Percentiles rank a stretch among this genome's conserved stretches.
Evolutionary conservation across 2,329 filamentous ascomycete genomes (phyloP).

Genomic region (Claviceps humidiphila): DNA sequence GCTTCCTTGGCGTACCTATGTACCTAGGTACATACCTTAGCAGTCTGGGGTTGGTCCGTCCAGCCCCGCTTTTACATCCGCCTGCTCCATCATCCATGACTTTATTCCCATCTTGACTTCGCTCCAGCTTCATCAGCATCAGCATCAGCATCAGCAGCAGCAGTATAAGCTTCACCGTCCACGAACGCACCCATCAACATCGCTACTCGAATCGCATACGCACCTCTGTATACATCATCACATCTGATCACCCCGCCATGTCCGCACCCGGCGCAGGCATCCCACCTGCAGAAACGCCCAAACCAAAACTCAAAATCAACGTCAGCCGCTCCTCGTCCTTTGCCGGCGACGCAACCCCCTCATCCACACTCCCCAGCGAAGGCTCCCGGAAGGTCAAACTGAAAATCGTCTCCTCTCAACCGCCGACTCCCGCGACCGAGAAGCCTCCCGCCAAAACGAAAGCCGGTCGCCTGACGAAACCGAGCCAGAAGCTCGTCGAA

Average conservation of each 20-base stretch:
- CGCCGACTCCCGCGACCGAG: slow-evolving; percentile 21
- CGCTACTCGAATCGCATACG: no score
- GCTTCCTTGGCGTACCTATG: no score
- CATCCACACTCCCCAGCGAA: slow-evolving; percentile 17
- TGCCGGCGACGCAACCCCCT: slow-evolving; percentile 14
- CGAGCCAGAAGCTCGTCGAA: slow-evolving; percentile 42
- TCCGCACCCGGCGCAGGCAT: slow-evolving; percentile 7
- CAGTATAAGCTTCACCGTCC: no score
- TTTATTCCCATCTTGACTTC: not conserved
- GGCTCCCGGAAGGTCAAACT: slow-evolving; percentile 27
- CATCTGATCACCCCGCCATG: not conserved
- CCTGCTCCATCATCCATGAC: not conserved
- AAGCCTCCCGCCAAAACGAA: slow-evolving; percentile 35
- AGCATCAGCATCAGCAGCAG: not conserved
- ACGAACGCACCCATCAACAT: no score
- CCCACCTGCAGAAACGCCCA: slow-evolving; percentile 16
- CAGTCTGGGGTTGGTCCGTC: no score
- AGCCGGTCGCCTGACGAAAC: slow-evolving; percentile 45
- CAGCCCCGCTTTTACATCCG: not conserved
- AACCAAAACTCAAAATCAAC: slow-evolving; percentile 27
- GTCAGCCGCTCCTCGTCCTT: slow-evolving; percentile 24
- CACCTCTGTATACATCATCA: no score
- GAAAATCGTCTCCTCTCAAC: slow-evolving; percentile 26
- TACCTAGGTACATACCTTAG: no score
- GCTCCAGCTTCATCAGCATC: not conserved